phyloP scores from a whole-genome alignment of 2,329 filamentous ascomycete genomes.

The Chrysosphaeria jannelii region DNA sequence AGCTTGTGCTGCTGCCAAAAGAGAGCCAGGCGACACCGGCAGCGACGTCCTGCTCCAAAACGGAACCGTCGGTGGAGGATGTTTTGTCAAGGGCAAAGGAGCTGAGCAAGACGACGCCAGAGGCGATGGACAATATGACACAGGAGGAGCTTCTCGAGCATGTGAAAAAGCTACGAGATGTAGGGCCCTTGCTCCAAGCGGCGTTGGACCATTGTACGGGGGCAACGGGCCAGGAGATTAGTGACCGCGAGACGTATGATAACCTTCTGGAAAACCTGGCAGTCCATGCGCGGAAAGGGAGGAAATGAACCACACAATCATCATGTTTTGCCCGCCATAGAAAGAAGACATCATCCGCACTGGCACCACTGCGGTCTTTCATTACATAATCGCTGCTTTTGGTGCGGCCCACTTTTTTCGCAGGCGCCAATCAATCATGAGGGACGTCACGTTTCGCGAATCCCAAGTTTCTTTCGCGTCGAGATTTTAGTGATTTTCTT shows the following conservation, averaged over 20 bases:
- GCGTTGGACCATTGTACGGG: conserved; percentile 74
- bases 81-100: conserved; percentile 44
- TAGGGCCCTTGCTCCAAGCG: conserved; percentile 42
- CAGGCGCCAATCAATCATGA: no score
- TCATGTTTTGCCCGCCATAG: no score
- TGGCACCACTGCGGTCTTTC: no score
- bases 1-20: conserved; percentile 63
- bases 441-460: no score
- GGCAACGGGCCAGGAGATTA: conserved; percentile 56
- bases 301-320: no score
- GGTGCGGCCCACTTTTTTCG: no score
- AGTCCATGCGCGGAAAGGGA: conserved; percentile 60
- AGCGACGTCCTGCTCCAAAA: conserved; percentile 28
- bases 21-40: not conserved
- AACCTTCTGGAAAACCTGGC: conserved; percentile 92
- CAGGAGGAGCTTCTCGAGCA: conserved; percentile 47
- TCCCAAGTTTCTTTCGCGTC: no score
- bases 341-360: no score
- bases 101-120: conserved; percentile 57
- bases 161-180: conserved; percentile 32
- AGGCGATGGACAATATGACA: conserved; percentile 52
- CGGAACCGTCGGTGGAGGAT: conserved; percentile 65
- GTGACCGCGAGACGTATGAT: conserved; percentile 80
- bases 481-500: no score
- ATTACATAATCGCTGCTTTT: no score